Base-by-base conservation (phyloP, 2,329 filamentous ascomycete species). In the Penicillium capsulatum region DNA sequence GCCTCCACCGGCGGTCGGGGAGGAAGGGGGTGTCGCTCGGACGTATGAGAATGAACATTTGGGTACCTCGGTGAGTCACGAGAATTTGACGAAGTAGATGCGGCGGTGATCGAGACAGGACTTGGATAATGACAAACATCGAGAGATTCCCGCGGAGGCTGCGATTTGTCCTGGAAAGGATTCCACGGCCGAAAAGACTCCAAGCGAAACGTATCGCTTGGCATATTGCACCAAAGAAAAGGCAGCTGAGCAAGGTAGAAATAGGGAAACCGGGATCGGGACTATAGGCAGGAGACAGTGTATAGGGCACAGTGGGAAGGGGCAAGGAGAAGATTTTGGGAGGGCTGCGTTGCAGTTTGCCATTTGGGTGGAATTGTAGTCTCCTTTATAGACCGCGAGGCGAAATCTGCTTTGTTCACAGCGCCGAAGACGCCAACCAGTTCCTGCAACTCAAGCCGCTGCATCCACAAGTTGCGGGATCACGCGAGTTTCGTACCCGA, bases 181-280 rank as follows among this genome's bases (percentile, higher is more conserved):
- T 47, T 45, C 40, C 19, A 49, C 10, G 36, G 37, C 28, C 38
- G 38, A 34, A 49, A 49, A 27, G 42, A 47, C 37, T 44, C 44
- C 16, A 49, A 24, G 31, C 40, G 43, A 38, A 40, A 49, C 8
- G 19, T 46, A 8, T 13, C 31, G 31, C 30, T 40, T 36, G 33
- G 30, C 33, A 48, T 48, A 38, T 31, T 31, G 29, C 14, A 28
- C 13, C 10, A 28, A 28, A 28, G 26, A 28, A 28, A 28, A 28
- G 26, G 26, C 26, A 28, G 26, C 26, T 28, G 13, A 28, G 26
- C 13, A 28, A 28, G 26, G 26, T 28, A 28, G 13, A 28, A 28
- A 28, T 28, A 28, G 26, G n/a, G 26, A 28, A 28, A 28, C 26
- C 13, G 13, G 26, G 26, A 11, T 28, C 13, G 13, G 26, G 26